A percentile compares a stretch with the other conserved stretches of the same genome.
Conservation (phyloP, 805 yeast species). For the Isabelozyma gotoi region DNA sequence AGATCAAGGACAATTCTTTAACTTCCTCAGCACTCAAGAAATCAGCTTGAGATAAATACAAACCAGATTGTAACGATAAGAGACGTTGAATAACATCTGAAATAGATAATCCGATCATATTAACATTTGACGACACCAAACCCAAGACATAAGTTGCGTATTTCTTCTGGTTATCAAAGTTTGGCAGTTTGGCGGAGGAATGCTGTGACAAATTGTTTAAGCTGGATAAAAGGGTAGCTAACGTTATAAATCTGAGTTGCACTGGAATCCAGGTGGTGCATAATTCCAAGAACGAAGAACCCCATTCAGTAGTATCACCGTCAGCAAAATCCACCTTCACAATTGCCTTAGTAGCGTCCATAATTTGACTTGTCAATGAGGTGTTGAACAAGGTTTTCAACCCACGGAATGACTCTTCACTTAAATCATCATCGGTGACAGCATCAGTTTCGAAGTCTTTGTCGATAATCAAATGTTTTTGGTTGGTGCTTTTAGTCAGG, state of each 20-base stretch:
- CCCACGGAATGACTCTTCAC: conserved; percentile 47
- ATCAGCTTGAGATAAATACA: conserved; percentile 23
- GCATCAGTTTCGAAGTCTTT: conserved; percentile 33
- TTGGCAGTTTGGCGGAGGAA: conserved; percentile 10
- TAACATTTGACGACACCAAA: conserved; percentile 72
- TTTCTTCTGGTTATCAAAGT: conserved; percentile 30
- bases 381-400: conserved; percentile 66
- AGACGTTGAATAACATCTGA: conserved; percentile 70
- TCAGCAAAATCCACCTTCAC: conserved; percentile 24
- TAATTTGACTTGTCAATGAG: conserved; percentile 58
- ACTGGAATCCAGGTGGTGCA: conserved; percentile 80
- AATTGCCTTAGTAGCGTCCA: conserved; percentile 54
- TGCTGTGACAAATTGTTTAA: conserved; percentile 20
- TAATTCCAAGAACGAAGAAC: conserved; percentile 55
- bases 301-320: conserved; percentile 44
- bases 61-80: conserved; percentile 46
- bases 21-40: conserved; percentile 19
- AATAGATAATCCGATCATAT: conserved; percentile 84
- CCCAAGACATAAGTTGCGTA: conserved; percentile 51
- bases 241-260: conserved; percentile 66
- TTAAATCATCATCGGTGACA: conserved; percentile 38
- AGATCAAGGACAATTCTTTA: conserved; percentile 37
- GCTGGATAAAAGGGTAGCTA: conserved; percentile 43
- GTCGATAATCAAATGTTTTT: conserved; percentile 14
- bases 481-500: conserved; percentile 19